Percentiles rank a stretch among this genome's conserved stretches.
These are phyloP conservation scores for Cynanchum wilfordii DNA, from an alignment of 257 asterid genomes.

Conservation along the genomic window DNA sequence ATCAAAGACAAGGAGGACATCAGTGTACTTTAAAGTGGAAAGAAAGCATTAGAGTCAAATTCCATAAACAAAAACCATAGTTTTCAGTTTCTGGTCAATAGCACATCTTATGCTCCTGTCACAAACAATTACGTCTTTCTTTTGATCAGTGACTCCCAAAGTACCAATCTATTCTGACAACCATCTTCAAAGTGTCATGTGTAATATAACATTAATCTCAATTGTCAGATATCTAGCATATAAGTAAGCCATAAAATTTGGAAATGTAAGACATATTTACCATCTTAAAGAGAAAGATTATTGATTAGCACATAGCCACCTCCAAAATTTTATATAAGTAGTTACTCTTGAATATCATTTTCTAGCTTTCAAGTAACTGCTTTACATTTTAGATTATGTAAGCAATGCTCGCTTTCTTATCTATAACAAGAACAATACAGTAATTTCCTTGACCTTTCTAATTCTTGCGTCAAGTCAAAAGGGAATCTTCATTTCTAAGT, in stretches of 20 bases:
- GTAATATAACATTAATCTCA: not conserved
- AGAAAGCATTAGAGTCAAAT: not conserved
- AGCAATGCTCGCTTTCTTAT: not conserved
- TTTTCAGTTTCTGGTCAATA: not conserved
- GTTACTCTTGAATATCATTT: not conserved
- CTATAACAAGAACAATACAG: too few species aligned
- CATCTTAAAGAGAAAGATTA: not conserved
- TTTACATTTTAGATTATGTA: not conserved
- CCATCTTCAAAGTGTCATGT: not conserved
- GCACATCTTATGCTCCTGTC: not conserved
- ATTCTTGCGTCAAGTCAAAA: too few species aligned
- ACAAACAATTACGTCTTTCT: not conserved
- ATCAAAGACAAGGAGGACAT: slow-evolving; percentile 14
- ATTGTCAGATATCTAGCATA: not conserved
- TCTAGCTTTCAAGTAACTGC: not conserved
- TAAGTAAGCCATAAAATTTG: not conserved
- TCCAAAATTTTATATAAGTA: not conserved
- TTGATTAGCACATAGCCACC: not conserved
- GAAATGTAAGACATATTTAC: not conserved
- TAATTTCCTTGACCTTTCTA: too few species aligned
- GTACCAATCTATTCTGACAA: not conserved
- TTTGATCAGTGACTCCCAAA: not conserved
- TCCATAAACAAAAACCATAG: not conserved
- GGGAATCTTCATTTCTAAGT: too few species aligned
- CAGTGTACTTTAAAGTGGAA: not conserved